Evolutionary conservation across 208 protist species (phyloP).

Genomic region (Herpetomonas muscarum): DNA sequence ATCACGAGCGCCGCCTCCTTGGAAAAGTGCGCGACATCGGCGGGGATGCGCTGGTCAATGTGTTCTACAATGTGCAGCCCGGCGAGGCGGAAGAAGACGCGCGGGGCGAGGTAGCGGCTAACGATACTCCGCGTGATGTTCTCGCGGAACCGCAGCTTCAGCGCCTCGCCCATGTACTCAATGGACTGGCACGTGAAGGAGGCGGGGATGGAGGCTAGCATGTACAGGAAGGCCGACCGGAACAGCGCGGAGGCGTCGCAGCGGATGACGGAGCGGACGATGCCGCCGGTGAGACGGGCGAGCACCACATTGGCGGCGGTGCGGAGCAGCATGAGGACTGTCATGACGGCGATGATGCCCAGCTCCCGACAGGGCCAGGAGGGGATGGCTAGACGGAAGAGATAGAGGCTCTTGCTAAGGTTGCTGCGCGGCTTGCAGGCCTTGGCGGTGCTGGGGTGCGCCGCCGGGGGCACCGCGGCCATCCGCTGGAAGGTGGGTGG

Average conservation of each 20-base stretch:
- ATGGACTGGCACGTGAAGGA: slow-evolving; percentile 48
- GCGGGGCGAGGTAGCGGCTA: slow-evolving; percentile 45
- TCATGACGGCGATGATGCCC: slow-evolving; percentile 26
- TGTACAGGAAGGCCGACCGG: slow-evolving; percentile 21
- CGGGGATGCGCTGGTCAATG: slow-evolving; percentile 66
- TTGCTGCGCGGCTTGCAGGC: slow-evolving; percentile 1
- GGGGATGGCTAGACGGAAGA: slow-evolving; percentile 54
- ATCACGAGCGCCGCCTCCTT: slow-evolving; percentile 23
- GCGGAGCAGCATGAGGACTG: slow-evolving; percentile 34
- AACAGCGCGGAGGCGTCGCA: slow-evolving; percentile 27
- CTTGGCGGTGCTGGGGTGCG: not conserved
- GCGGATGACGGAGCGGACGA: slow-evolving; percentile 29
- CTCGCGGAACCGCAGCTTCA: slow-evolving; percentile 52
- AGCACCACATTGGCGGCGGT: slow-evolving; percentile 44
- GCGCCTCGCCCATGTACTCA: slow-evolving; percentile 44
- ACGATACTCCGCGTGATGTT: slow-evolving; percentile 63
- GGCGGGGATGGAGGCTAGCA: slow-evolving; percentile 37
- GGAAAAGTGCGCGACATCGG: slow-evolving; percentile 54
- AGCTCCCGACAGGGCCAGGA: slow-evolving; percentile 28
- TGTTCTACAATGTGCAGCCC: slow-evolving; percentile 39
- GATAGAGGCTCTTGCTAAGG: slow-evolving; percentile 18
- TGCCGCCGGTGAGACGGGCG: slow-evolving; percentile 15
- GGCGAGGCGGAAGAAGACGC: slow-evolving; percentile 67
- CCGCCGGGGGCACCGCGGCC: not conserved
- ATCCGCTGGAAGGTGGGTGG: not conserved